Evolutionary conservation across 208 protist genomes (phyloP), one percentile per base, ranked within the genome.

Genomic region (Trypanosoma caninum): DNA sequence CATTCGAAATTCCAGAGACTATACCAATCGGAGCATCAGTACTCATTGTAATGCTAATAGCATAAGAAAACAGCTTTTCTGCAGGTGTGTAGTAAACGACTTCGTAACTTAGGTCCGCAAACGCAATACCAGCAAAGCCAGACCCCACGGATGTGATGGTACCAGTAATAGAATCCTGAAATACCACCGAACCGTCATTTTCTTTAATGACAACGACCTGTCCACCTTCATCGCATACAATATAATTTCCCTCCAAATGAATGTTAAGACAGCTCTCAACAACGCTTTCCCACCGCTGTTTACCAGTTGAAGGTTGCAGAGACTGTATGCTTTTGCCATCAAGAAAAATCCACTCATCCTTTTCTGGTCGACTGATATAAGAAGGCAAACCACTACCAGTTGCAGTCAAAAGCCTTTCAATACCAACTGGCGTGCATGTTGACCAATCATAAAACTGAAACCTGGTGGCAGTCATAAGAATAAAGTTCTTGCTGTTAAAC

Each of bases 371-470:
- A 28, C 37, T 65, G 23, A 65, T 48, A 42, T 47, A 65, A 0
- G 59, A 50, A 28, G 59, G 59, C 18, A 65, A 38, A 20, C 23
- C 33, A 13, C 30, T 27, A 37, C 14, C 16, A 28, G 35, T 6
- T 27, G 23, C 38, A 65, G 16, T 48, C 31, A 57, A 31, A 14
- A n/a, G 0, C 25, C 38, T 20, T 28, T 25, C 9, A 18, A 0
- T 23, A 22, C 59, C 59, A 57, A 57, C 28, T 22, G 20, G 37
- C 27, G 47, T 3, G 48, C 59, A 65, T 22, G 2, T 57, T 37
- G 59, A 65, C 59, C 59, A 65, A 2, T 46, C 45, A 35, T 57
- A 65, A 57, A 57, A 57, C 27, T 55, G 46, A 0, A 65, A 22
- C 11, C 16, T 1, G 18, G 9, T 57, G 14, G 18, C 10, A n/a